Percentiles rank a stretch among this genome's conserved stretches.
phyloP scores from a whole-genome alignment of 305 asterid genomes.

The Solanum hybrid region DNA sequence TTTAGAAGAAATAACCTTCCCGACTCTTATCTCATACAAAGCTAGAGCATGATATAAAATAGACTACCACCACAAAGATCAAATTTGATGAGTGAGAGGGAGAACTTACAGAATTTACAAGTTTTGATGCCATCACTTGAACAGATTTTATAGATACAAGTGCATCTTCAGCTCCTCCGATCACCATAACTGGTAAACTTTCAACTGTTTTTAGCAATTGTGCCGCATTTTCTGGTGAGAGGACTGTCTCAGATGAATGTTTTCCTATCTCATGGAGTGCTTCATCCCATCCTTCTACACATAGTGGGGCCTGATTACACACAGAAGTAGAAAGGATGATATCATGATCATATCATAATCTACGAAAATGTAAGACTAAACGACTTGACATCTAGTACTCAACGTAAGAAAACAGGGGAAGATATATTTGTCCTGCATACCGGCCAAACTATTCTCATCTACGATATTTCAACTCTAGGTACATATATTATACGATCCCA shows the following conservation, averaged over 20 bases:
- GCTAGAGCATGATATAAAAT: background rate
- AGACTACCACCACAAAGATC: background rate
- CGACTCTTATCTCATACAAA: background rate
- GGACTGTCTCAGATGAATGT: constrained; percentile 64
- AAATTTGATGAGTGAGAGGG: background rate
- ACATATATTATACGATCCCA: background rate
- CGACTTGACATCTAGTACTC: background rate
- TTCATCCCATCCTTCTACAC: constrained; percentile 59
- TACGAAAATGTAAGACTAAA: background rate
- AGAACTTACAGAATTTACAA: constrained; percentile 74
- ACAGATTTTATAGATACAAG: constrained; percentile 71
- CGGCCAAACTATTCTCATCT: background rate
- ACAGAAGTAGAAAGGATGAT: background rate
- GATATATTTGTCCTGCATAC: background rate
- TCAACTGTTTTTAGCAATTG: constrained; percentile 38
- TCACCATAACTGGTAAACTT: constrained; percentile 55
- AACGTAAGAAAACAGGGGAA: background rate
- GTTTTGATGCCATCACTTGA: constrained; percentile 71
- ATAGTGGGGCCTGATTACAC: constrained; percentile 60
- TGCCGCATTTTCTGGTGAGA: constrained; percentile 44
- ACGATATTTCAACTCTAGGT: background rate
- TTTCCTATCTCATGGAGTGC: constrained; percentile 33
- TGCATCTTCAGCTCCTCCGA: constrained; percentile 82
- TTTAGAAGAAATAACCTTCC: background rate
- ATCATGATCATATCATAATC: background rate